These are phyloP conservation scores for Teunomyces barrocoloradensis DNA, from an alignment of 805 yeast species.

Conservation along the genomic window DNA sequence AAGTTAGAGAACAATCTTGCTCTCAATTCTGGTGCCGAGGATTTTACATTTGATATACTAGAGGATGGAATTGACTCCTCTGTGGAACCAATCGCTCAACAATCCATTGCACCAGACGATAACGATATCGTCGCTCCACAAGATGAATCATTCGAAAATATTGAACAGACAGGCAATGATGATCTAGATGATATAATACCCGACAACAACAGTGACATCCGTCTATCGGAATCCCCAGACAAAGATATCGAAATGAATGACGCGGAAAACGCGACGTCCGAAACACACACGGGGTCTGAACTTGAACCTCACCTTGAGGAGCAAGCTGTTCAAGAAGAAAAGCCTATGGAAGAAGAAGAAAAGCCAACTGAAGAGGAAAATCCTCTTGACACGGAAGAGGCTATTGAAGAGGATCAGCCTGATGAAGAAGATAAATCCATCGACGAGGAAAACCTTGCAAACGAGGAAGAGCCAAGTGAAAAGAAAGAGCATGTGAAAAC, in stretches of 20 bases:
- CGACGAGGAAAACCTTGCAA: neutral
- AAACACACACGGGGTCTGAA: neutral
- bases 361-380: neutral
- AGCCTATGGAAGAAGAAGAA: constrained; percentile 3
- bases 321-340: neutral
- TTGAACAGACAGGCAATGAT: neutral
- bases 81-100: neutral
- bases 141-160: constrained; percentile 7
- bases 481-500: constrained; percentile 2
- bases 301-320: neutral
- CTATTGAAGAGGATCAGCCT: constrained; percentile 4
- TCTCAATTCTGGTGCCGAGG: neutral
- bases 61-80: constrained; percentile 5
- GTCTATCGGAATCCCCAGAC: neutral
- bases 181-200: neutral
- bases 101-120: constrained; percentile 2
- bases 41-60: constrained; percentile 1
- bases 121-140: constrained; percentile 1
- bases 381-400: neutral
- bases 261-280: constrained; percentile 1
- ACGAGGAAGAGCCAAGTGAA: neutral
- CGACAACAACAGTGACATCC: neutral
- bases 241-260: neutral
- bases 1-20: constrained; percentile 3
- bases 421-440: neutral